Evolutionary conservation across 192 early-diverging fungal genomes (phyloP).

Genomic region (Bifiguratus adelaidae): DNA sequence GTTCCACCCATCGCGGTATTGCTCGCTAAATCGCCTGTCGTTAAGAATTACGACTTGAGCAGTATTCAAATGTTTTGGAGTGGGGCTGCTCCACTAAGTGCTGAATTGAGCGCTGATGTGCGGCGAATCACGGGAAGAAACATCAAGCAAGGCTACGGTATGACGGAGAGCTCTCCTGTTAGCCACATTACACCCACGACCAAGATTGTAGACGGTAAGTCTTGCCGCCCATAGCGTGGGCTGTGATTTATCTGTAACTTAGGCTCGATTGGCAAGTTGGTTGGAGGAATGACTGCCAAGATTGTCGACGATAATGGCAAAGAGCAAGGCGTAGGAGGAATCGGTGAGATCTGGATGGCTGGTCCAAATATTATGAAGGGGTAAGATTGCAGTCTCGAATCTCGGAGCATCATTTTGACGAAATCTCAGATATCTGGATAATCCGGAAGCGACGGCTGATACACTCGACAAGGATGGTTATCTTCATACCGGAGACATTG

Average conservation of each 20-base stretch:
- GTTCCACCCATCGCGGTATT: conserved; percentile 67
- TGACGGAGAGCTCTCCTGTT: conserved; percentile 59
- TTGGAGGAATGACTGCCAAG: conserved; percentile 64
- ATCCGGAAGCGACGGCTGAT: conserved; percentile 23
- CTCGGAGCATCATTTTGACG: background rate
- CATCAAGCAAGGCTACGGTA: conserved; percentile 59
- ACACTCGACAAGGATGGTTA: conserved; percentile 38
- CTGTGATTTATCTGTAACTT: background rate
- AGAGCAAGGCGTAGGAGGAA: conserved; percentile 36
- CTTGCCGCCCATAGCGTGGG: background rate
- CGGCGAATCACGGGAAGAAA: conserved; percentile 6
- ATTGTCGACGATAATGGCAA: conserved; percentile 63
- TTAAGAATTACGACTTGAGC: conserved; percentile 49
- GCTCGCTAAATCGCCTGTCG: conserved; percentile 53
- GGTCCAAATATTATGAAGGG: conserved; percentile 80
- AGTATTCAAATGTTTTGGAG: conserved; percentile 32
- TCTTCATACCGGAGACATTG: conserved; percentile 49
- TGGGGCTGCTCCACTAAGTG: conserved; percentile 60
- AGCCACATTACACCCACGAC: conserved; percentile 19
- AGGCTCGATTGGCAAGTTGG: conserved; percentile 56
- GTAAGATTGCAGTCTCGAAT: background rate
- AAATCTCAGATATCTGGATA: conserved; percentile 21
- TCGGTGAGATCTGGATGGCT: conserved; percentile 81
- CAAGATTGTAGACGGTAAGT: conserved; percentile 20
- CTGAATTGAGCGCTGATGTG: conserved; percentile 32